Conservation (phyloP, 2,329 filamentous ascomycete genomes). For the Alternaria longipes region DNA sequence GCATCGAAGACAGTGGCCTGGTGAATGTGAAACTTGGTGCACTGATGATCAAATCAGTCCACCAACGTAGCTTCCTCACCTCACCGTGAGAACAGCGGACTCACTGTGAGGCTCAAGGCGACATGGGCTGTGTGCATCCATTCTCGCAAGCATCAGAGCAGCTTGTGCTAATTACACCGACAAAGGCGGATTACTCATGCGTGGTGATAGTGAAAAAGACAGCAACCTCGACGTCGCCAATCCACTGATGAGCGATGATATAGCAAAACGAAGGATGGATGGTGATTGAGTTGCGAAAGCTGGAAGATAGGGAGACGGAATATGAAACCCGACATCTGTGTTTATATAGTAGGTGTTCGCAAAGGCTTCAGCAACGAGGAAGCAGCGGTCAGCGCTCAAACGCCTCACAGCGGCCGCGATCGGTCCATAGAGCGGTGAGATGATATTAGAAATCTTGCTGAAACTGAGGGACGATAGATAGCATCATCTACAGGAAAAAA, state of each 20-base stretch:
- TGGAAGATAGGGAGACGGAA: background rate
- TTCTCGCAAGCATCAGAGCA: background rate
- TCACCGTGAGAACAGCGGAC: background rate
- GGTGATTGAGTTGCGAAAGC: background rate
- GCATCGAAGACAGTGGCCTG: background rate
- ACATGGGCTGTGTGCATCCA: background rate
- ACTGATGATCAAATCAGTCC: background rate
- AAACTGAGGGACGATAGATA: background rate
- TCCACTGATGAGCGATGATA: background rate
- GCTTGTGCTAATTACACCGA: background rate
- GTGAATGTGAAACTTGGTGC: background rate
- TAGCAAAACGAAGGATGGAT: background rate
- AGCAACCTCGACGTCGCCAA: background rate
- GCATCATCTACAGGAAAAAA: too few relatives aligned
- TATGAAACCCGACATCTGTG: background rate
- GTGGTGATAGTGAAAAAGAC: background rate
- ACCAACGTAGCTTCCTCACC: background rate
- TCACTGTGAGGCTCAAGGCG: background rate
- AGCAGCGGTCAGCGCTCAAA: background rate
- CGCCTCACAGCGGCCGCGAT: background rate
- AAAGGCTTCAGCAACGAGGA: background rate
- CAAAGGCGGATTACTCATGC: background rate
- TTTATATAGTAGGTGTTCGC: background rate
- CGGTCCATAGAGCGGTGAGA: background rate
- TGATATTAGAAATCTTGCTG: too few relatives aligned